Conservation (phyloP, 2,329 filamentous ascomycete genomes). For the Alternaria brassicicola region DNA sequence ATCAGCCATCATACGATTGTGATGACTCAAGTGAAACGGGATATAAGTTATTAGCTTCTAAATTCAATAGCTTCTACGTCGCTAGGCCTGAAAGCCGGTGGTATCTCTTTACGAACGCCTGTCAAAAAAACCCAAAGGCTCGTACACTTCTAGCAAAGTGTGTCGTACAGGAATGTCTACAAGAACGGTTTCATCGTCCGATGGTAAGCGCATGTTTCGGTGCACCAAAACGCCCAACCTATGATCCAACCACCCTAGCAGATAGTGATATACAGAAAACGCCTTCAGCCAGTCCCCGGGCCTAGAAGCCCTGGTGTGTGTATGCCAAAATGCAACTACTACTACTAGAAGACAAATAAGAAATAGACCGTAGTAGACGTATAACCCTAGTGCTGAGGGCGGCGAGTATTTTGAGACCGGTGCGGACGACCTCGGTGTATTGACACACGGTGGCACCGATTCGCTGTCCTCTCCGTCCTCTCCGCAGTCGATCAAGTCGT, state of each 20-base stretch:
- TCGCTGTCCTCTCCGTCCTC: not conserved
- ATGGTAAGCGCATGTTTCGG: constrained; percentile 18
- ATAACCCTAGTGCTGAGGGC: not conserved
- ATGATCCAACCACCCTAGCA: constrained; percentile 28
- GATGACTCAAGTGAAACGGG: not conserved
- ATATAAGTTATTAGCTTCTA: constrained; percentile 4
- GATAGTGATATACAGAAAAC: constrained; percentile 32
- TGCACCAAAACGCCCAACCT: constrained; percentile 28
- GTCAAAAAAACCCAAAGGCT: constrained; percentile 22
- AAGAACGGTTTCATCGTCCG: constrained; percentile 19
- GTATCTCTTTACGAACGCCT: constrained; percentile 34
- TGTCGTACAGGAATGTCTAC: constrained; percentile 29
- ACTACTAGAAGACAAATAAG: constrained; percentile 38
- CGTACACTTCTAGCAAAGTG: constrained; percentile 43
- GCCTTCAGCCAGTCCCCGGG: constrained; percentile 29
- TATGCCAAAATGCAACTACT: constrained; percentile 44
- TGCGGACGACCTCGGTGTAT: not conserved
- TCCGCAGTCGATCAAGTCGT: constrained; percentile 1
- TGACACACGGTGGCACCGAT: not conserved
- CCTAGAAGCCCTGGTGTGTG: constrained; percentile 33
- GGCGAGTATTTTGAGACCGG: not conserved
- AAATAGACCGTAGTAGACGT: constrained; percentile 9
- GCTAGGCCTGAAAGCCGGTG: constrained; percentile 32
- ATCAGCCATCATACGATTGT: not conserved
- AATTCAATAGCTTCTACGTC: constrained; percentile 25